Evolutionary conservation across 768 basidiomycete genomes (phyloP).

Genomic region (Coprinopsis marcescibilis): DNA sequence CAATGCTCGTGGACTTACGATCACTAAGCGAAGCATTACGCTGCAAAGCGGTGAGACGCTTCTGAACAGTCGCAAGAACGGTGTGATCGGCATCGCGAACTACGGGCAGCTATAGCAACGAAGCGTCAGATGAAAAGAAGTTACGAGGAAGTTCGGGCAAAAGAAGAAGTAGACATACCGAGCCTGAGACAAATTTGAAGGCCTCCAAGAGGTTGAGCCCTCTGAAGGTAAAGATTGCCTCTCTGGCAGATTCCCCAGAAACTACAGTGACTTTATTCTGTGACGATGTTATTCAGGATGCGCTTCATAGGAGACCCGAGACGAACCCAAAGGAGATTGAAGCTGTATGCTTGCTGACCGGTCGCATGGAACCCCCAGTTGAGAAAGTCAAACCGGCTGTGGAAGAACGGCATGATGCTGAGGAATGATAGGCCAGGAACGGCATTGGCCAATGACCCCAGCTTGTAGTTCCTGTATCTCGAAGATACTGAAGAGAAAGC

Average conservation of each 20-base stretch:
- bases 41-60: neutral
- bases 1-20: neutral
- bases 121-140: neutral
- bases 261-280: constrained; percentile 3
- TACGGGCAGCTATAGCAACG: neutral
- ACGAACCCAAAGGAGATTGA: constrained; percentile 56
- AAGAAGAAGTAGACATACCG: neutral
- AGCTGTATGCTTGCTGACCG: constrained; percentile 61
- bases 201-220: neutral
- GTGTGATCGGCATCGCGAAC: neutral
- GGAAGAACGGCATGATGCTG: constrained; percentile 63
- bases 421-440: constrained; percentile 49
- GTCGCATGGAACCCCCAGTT: constrained; percentile 65
- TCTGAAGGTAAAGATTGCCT: neutral
- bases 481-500: neutral
- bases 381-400: constrained; percentile 62
- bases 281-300: neutral
- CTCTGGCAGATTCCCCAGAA: constrained; percentile 2
- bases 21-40: neutral
- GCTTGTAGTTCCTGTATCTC: neutral
- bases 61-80: neutral
- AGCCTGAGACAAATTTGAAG: neutral
- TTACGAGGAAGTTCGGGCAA: neutral
- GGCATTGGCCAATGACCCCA: neutral
- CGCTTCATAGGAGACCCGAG: neutral